A percentile compares a stretch with the other conserved stretches of the same genome.
phyloP scores from a whole-genome alignment of 495 filamentous ascomycete species.

The Xylaria grammica region DNA sequence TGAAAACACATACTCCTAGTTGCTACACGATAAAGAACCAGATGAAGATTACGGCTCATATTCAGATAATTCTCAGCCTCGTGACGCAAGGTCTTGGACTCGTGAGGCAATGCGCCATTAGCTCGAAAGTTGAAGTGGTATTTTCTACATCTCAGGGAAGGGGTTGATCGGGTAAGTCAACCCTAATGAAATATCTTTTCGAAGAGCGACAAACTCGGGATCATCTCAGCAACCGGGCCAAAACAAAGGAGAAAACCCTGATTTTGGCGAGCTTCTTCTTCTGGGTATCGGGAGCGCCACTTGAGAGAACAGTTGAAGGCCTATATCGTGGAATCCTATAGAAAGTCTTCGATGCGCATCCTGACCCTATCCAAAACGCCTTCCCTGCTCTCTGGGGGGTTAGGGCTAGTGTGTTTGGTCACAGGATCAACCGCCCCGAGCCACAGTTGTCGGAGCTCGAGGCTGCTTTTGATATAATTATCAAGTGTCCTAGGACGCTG shows the following conservation, averaged over 20 bases:
- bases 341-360: background rate
- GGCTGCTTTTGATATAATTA: background rate
- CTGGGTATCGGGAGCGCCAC: background rate
- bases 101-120: too few species aligned
- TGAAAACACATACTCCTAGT: too few species aligned
- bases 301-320: background rate
- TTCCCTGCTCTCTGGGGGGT: background rate
- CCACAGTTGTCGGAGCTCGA: background rate
- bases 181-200: background rate
- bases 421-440: background rate
- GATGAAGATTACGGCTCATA: too few species aligned
- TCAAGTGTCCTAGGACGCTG: background rate
- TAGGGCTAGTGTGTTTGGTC: background rate
- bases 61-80: too few species aligned
- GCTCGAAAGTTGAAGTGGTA: background rate
- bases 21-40: too few species aligned
- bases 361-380: background rate
- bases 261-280: background rate
- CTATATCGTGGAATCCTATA: background rate
- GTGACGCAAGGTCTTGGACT: too few species aligned
- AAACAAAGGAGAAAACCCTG: background rate
- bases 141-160: background rate
- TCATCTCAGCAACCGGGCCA: background rate
- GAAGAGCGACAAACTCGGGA: background rate
- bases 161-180: background rate